phyloP scores from a whole-genome alignment of 2,329 filamentous ascomycete species.

The Cercospora brassicicola region DNA sequence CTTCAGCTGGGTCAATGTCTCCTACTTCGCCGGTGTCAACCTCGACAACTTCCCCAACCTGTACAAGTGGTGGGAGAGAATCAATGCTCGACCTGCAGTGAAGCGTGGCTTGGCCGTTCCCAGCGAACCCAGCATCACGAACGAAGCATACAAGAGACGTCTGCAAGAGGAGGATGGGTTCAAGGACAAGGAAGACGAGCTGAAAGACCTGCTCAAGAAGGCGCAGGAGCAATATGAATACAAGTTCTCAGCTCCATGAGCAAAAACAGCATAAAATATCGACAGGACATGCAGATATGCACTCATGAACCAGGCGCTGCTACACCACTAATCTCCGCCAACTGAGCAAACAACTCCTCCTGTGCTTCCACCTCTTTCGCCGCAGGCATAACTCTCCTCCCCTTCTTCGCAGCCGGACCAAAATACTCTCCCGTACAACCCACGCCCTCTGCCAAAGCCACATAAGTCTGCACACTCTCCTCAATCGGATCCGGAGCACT shows the following conservation, averaged over 20 bases:
- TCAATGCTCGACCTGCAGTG: constrained; percentile 46
- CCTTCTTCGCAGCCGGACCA: constrained; percentile 11
- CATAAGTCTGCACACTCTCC: constrained; percentile 14
- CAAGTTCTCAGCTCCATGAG: constrained; percentile 41
- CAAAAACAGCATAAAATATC: not conserved
- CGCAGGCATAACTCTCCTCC: not conserved
- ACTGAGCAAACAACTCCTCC: constrained; percentile 10
- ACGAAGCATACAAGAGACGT: constrained; percentile 45
- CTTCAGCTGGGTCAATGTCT: constrained; percentile 48
- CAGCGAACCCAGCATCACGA: constrained; percentile 42
- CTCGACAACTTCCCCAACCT: constrained; percentile 46
- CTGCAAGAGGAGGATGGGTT: constrained; percentile 52
- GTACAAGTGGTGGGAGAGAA: constrained; percentile 48
- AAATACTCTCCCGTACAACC: constrained; percentile 10
- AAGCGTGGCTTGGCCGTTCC: constrained; percentile 44
- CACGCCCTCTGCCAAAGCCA: constrained; percentile 15
- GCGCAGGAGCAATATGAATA: constrained; percentile 51
- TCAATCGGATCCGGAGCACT: constrained; percentile 13
- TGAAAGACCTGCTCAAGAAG: constrained; percentile 41
- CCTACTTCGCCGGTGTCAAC: constrained; percentile 45
- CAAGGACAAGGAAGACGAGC: constrained; percentile 47
- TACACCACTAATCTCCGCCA: constrained; percentile 12
- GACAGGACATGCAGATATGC: not conserved
- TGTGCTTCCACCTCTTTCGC: constrained; percentile 6
- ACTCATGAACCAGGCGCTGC: not conserved